Evolutionary conservation across 371 early-diverging fungal genomes (phyloP), one percentile per base, ranked within the genome.

Genomic region (Zopfochytrium polystomum): DNA sequence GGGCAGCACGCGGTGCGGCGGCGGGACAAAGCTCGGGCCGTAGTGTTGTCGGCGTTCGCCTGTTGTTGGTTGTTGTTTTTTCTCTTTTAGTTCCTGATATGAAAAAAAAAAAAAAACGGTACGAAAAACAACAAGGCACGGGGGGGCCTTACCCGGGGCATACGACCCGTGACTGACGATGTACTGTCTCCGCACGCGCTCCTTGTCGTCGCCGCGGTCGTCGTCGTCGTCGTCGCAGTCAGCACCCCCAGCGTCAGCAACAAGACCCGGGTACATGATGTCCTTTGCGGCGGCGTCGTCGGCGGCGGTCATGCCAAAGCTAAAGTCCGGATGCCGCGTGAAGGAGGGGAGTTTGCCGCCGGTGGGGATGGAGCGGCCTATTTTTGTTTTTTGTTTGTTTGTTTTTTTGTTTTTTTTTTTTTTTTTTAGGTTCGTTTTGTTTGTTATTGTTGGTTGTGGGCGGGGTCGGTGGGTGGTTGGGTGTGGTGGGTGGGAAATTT

Each of bases 141-240:
- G 29, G 25, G 22, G n/a, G 22, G 55, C 1, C 20, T 2, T 31
- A 59, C 68, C 68, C 35, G 73, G 73, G 6, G 11, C 53, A 47
- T 55, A 72, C 2, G 73, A 72, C 34, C 64, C 54, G 58, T 72
- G 73, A 55, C 69, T 68, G 20, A 72, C 23, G 15, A 72, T 38
- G 34, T 72, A 72, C 54, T 62, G 64, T 32, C 56, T 58, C 13
- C 58, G 52, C n/a, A 67, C 38, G 20, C 52, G 50, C n/a, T 62
- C 65, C 23, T 63, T 52, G 7, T 68, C 59, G 11, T 35, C 13
- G 2, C 22, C n/a, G 20, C 49, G 42, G 25, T 43, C 46, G 34
- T 56, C 25, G 1, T n/a, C n/a, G n/a, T n/a, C n/a, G n/a, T n/a
- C n/a, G n/a, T n/a, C n/a, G n/a, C n/a, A n/a, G n/a, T n/a, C n/a